Conservation (phyloP, 495 filamentous ascomycete genomes). For the Achaetomiella virescens region DNA sequence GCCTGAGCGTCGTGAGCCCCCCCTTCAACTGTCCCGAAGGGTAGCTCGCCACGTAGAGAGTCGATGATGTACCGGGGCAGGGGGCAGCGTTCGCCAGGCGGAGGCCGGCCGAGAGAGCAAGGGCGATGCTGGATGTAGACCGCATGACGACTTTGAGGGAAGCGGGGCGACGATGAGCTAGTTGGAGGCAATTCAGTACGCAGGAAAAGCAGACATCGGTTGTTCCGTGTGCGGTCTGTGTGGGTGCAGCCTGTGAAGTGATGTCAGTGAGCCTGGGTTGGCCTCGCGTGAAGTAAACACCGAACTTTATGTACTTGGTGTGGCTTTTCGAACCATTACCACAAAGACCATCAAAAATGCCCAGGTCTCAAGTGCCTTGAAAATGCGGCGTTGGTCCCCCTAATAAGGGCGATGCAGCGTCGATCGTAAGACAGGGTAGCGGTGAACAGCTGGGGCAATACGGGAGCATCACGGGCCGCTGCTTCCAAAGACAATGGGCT, state of each 20-base stretch:
- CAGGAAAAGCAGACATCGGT: too few relatives aligned
- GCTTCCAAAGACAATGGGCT: neutral
- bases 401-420: neutral
- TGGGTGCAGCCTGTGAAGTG: too few relatives aligned
- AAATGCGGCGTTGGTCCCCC: neutral
- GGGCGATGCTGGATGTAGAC: neutral
- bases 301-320: too few relatives aligned
- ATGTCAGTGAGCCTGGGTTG: too few relatives aligned
- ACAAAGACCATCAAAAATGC: neutral
- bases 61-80: neutral
- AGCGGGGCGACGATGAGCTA: neutral
- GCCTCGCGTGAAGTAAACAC: too few relatives aligned
- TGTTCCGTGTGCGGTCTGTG: too few relatives aligned
- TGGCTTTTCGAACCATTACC: neutral
- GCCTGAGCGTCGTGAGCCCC: slow-evolving; percentile 45
- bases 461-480: neutral
- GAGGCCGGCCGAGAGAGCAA: slow-evolving; percentile 10
- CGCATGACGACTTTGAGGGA: slow-evolving; percentile 2
- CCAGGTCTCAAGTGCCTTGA: neutral
- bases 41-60: slow-evolving; percentile 12
- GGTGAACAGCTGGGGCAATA: too few relatives aligned
- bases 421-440: neutral
- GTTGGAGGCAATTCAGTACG: neutral
- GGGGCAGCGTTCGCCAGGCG: slow-evolving; percentile 5
- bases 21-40: neutral